Percentiles rank a stretch among this genome's conserved stretches.
These are phyloP conservation scores for Aspergillus japonicus DNA, from an alignment of 2,329 filamentous ascomycete genomes.

Conservation along the genomic window DNA sequence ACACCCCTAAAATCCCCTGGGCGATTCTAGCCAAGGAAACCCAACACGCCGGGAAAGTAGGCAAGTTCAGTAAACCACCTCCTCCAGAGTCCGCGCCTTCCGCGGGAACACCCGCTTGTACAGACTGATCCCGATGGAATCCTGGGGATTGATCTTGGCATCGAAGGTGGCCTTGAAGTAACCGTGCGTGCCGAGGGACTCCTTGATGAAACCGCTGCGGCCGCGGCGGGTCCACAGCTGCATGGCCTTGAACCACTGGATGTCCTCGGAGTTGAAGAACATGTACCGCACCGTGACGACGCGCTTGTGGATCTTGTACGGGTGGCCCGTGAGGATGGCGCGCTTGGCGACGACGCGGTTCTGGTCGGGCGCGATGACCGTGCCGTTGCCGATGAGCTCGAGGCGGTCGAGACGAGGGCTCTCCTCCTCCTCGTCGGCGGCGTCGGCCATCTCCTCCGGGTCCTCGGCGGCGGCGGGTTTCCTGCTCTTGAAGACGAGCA, in stretches of 20 bases:
- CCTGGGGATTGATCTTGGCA: slow-evolving; percentile 90
- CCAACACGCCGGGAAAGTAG: background rate
- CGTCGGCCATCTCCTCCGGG: slow-evolving; percentile 44
- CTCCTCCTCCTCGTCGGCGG: slow-evolving; percentile 45
- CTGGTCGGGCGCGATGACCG: slow-evolving; percentile 73
- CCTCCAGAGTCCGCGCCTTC: slow-evolving; percentile 54
- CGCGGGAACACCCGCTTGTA: slow-evolving; percentile 86
- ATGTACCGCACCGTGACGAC: slow-evolving; percentile 97
- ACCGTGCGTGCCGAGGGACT: slow-evolving; percentile 92
- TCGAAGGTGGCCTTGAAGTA: slow-evolving; percentile 99
- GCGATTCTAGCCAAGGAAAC: background rate
- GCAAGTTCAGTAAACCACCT: slow-evolving; percentile 20
- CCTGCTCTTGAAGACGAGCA: slow-evolving; percentile 74
- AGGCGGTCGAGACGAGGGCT: slow-evolving; percentile 51
- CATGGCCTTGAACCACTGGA: slow-evolving; percentile 95
- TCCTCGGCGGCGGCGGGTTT: slow-evolving; percentile 28
- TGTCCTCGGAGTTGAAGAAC: slow-evolving; percentile 97
- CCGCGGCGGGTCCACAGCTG: slow-evolving; percentile 92
- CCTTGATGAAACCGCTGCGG: slow-evolving; percentile 87
- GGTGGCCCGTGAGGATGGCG: slow-evolving; percentile 89
- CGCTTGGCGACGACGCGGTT: slow-evolving; percentile 86
- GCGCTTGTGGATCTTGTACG: slow-evolving; percentile 98
- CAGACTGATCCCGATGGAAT: slow-evolving; percentile 84
- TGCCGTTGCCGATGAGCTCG: slow-evolving; percentile 80
- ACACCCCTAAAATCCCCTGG: background rate